Evolutionary conservation across 2,329 filamentous ascomycete species (phyloP).

Genomic region (Neoarthrinium moseri): DNA sequence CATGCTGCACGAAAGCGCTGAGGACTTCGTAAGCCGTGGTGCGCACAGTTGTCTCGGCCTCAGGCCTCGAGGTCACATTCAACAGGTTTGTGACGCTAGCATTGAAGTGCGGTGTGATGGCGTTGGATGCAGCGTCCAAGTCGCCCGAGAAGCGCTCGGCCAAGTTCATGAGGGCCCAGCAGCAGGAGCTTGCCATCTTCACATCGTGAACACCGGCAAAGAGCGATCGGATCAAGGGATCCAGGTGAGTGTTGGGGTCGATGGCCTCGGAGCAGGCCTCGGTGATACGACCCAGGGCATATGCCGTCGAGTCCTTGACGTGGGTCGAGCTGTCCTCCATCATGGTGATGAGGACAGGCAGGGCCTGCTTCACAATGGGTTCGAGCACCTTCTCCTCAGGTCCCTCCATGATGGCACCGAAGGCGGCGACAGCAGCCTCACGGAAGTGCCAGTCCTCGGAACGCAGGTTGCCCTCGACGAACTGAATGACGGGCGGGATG

Average conservation of each 20-base stretch:
- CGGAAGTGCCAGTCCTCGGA: constrained; percentile 91
- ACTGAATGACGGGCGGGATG: constrained; percentile 81
- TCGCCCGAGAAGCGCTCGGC: constrained; percentile 94
- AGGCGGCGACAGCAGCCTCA: constrained; percentile 94
- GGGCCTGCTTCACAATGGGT: constrained; percentile 91
- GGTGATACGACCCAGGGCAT: constrained; percentile 92
- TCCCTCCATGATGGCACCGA: constrained; percentile 98
- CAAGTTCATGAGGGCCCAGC: constrained; percentile 98
- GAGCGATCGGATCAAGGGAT: constrained; percentile 80
- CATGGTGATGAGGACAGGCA: constrained; percentile 84
- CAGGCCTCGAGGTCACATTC: constrained; percentile 77
- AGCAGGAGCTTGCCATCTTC: constrained; percentile 98
- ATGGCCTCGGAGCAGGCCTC: constrained; percentile 91
- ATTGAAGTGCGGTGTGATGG: constrained; percentile 89
- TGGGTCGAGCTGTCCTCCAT: constrained; percentile 90
- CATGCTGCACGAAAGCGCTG: constrained; percentile 89
- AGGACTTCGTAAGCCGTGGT: constrained; percentile 97
- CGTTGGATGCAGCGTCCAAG: constrained; percentile 72
- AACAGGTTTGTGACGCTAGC: constrained; percentile 85
- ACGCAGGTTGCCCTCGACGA: constrained; percentile 89
- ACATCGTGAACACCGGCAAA: constrained; percentile 88
- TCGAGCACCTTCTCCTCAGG: constrained; percentile 90
- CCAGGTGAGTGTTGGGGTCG: constrained; percentile 79
- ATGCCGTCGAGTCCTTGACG: constrained; percentile 94
- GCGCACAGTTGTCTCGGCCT: constrained; percentile 83